phyloP scores from a whole-genome alignment of 2,329 filamentous ascomycete genomes.

The Beauveria scarabaeidicola region DNA sequence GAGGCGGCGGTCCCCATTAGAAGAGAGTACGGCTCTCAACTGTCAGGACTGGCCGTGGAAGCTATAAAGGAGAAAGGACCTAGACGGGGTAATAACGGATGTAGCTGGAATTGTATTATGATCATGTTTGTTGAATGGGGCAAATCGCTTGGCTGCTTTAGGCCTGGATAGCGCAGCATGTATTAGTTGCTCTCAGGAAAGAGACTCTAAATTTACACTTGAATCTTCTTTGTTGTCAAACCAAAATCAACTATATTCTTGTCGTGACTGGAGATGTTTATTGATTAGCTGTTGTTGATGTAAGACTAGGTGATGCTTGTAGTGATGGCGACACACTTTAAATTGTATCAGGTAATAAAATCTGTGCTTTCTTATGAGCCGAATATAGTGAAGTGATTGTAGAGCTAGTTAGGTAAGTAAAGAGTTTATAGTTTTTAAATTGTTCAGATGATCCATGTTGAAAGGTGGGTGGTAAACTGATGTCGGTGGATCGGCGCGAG shows the following conservation, averaged over 20 bases:
- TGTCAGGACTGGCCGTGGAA: neutral
- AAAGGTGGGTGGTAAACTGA: neutral
- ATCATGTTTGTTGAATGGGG: neutral
- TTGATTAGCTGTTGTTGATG: no score
- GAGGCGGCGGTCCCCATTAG: slow-evolving; percentile 28
- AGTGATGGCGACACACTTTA: no score
- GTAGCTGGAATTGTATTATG: slow-evolving; percentile 6
- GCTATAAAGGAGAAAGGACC: neutral
- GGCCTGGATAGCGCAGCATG: neutral
- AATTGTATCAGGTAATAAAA: no score
- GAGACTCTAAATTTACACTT: neutral
- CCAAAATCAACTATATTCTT: no score
- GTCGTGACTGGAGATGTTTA: no score
- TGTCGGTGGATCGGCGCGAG: slow-evolving; percentile 7
- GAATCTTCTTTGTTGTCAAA: slow-evolving; percentile 3
- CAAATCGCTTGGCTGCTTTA: slow-evolving; percentile 1
- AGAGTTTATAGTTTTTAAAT: no score
- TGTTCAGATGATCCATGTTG: no score
- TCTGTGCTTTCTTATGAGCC: no score
- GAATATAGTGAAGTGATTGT: no score
- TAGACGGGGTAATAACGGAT: neutral
- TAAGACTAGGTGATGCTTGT: no score
- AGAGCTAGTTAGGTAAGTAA: no score
- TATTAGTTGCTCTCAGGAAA: neutral
- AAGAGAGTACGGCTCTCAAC: neutral